A percentile compares a stretch with the other conserved stretches of the same genome.
These are phyloP conservation scores for Rhodocollybia butyracea DNA, from an alignment of 768 basidiomycete species.

Conservation along the genomic window DNA sequence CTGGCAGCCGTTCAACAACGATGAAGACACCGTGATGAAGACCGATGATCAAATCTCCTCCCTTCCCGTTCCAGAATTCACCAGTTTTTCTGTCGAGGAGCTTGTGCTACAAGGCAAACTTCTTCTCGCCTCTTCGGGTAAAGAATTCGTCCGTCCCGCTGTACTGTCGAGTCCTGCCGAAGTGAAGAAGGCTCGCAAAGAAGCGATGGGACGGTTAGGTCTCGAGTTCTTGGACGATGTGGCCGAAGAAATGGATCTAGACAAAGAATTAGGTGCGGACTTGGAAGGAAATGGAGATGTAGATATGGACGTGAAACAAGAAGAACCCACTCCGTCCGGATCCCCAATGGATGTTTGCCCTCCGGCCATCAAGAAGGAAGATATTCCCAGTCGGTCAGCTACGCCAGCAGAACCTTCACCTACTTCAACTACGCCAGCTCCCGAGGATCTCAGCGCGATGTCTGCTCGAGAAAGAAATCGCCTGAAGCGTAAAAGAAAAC, in stretches of 20 bases:
- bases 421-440: slow-evolving; percentile 33
- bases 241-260: slow-evolving; percentile 81
- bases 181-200: slow-evolving; percentile 83
- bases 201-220: slow-evolving; percentile 85
- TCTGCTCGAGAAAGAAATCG: slow-evolving; percentile 94
- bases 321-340: slow-evolving; percentile 27
- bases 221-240: slow-evolving; percentile 81
- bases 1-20: slow-evolving; percentile 58
- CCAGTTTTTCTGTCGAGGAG: slow-evolving; percentile 72
- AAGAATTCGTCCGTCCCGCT: slow-evolving; percentile 78
- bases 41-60: slow-evolving; percentile 24
- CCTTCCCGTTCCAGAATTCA: slow-evolving; percentile 53
- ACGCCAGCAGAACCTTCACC: slow-evolving; percentile 53
- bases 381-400: slow-evolving; percentile 34
- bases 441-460: slow-evolving; percentile 54
- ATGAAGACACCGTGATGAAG: slow-evolving; percentile 21
- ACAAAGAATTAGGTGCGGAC: slow-evolving; percentile 73
- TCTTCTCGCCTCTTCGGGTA: slow-evolving; percentile 89
- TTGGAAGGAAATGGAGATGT: slow-evolving; percentile 45
- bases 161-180: slow-evolving; percentile 73
- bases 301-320: slow-evolving; percentile 41
- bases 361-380: slow-evolving; percentile 32
- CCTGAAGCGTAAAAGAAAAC: slow-evolving; percentile 91
- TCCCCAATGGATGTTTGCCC: slow-evolving; percentile 46
- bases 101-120: slow-evolving; percentile 74